Percentiles rank a stretch among this genome's conserved stretches.
These are phyloP conservation scores for Puccinia hordei DNA, from an alignment of 1,284 basidiomycete species.

Conservation along the genomic window DNA sequence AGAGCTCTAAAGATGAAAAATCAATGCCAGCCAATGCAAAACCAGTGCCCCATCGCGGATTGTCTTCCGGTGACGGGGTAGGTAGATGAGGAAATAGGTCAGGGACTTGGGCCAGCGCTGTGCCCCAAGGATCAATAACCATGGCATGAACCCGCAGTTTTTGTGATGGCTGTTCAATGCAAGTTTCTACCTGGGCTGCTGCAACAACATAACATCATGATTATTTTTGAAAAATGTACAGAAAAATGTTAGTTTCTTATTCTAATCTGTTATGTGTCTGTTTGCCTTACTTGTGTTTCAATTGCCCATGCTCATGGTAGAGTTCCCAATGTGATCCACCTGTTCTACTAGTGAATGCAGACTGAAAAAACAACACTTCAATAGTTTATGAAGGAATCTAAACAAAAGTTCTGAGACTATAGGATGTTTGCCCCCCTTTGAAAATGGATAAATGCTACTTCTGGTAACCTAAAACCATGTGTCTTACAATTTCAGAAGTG, in stretches of 20 bases:
- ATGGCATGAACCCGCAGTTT: slow-evolving; percentile 59
- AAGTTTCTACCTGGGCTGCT: slow-evolving; percentile 57
- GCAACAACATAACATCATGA: slow-evolving; percentile 58
- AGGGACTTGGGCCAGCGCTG: slow-evolving; percentile 56
- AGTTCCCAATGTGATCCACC: slow-evolving; percentile 59
- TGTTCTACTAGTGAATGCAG: slow-evolving; percentile 58
- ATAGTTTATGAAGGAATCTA: no score
- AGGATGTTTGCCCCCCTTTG: slow-evolving; percentile 55
- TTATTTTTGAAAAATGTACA: background rate
- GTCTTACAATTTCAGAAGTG: background rate
- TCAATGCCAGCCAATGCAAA: slow-evolving; percentile 51
- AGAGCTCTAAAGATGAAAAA: slow-evolving; percentile 54
- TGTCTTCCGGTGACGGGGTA: slow-evolving; percentile 4
- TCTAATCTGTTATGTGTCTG: background rate
- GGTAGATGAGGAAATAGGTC: background rate
- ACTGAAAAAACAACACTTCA: slow-evolving; percentile 45
- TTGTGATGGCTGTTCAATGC: slow-evolving; percentile 40
- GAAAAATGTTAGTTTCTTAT: no score
- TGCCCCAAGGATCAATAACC: slow-evolving; percentile 59
- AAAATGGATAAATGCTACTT: slow-evolving; percentile 52
- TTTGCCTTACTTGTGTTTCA: slow-evolving; percentile 54
- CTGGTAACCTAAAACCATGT: slow-evolving; percentile 11
- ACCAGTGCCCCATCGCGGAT: slow-evolving; percentile 6
- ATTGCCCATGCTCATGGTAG: slow-evolving; percentile 57
- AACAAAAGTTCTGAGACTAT: background rate